Evolutionary conservation across 2,329 filamentous ascomycete genomes (phyloP), one percentile per base, ranked within the genome.

Genomic region (Fusarium sp.): DNA sequence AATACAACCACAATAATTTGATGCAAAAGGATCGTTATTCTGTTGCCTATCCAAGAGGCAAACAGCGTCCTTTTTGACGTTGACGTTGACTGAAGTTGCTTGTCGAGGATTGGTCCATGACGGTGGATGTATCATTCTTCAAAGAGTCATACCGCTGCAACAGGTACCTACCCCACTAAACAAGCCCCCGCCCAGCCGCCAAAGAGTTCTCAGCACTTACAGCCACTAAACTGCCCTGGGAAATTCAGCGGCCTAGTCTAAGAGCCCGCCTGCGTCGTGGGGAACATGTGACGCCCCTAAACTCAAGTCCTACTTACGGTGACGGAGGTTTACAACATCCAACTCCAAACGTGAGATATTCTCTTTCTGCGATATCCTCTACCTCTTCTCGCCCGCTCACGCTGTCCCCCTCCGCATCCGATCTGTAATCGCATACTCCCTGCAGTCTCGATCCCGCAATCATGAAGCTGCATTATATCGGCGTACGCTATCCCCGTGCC

Each of bases 391-490:
- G 45, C n/a, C 25, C 19, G 25, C 32, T 33, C 32, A 17, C 15
- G 19, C 50, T 39, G n/a, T 50, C 57, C 49, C 41, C 43, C 33
- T 14, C 15, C 23, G 32, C 27, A 27, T 30, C 19, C 19, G 20
- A 43, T 23, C 25, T 43, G 22, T n/a, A 47, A 47, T 30, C 56
- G 52, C 52, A 50, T 41, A 37, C 33, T 20, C 41, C 20, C 51
- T 30, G 32, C 46, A 53, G 27, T 30, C 43, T 37, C 25, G 40
- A 56, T 55, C 19, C 37, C 25, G 51, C 67, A 81, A 89, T 74
- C 77, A 95, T 95, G 92, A 95, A 94, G 88, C 83, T 96, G 79
- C 86, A 92, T 80, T 96, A 96, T 81, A 93, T 96, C 77, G 93
- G 92, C 75, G 93, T 96, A 89, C 69, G 89, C 77, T 67, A 65